Evolutionary conservation across 2,329 filamentous ascomycete genomes (phyloP).

Genomic region (Cladosporium phlei): DNA sequence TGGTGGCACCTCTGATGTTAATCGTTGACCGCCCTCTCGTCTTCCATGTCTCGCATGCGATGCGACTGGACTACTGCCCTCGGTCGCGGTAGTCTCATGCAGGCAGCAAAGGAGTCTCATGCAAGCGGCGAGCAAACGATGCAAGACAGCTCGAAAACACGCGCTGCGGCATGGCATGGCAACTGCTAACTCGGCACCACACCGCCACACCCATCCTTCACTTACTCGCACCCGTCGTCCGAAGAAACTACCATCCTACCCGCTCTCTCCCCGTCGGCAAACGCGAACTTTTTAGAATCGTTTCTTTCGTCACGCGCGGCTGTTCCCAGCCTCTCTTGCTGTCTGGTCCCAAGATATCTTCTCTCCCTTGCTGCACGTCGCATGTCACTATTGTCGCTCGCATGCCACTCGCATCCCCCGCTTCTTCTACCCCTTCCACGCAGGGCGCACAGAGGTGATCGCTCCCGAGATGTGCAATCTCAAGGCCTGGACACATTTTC

Average conservation of each 20-base stretch:
- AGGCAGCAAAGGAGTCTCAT: too few species aligned
- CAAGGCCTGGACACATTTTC: conserved; percentile 3
- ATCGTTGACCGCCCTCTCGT: conserved; percentile 1
- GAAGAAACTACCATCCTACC: too few species aligned
- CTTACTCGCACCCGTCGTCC: conserved; percentile 12
- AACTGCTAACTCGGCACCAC: conserved; percentile 4
- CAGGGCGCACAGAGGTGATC: conserved; percentile 9
- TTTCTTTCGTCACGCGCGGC: conserved; percentile 7
- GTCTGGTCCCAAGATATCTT: not conserved
- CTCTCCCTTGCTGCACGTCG: conserved; percentile 6
- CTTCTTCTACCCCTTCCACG: conserved; percentile 4
- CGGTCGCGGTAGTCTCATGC: not conserved
- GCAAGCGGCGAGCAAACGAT: too few species aligned
- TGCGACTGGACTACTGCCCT: not conserved
- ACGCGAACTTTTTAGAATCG: not conserved
- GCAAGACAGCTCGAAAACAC: conserved; percentile 10
- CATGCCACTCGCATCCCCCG: conserved; percentile 9
- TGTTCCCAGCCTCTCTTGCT: conserved; percentile 10
- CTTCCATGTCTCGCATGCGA: conserved; percentile 1
- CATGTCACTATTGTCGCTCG: conserved; percentile 6
- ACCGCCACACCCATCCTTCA: conserved; percentile 12
- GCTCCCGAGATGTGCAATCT: not conserved
- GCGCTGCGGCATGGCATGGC: too few species aligned
- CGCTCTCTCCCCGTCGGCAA: conserved; percentile 2
- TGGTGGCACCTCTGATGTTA: too few species aligned